Evolutionary conservation across 2,329 filamentous ascomycete species (phyloP).

Genomic region (Talaromyces islandicus): DNA sequence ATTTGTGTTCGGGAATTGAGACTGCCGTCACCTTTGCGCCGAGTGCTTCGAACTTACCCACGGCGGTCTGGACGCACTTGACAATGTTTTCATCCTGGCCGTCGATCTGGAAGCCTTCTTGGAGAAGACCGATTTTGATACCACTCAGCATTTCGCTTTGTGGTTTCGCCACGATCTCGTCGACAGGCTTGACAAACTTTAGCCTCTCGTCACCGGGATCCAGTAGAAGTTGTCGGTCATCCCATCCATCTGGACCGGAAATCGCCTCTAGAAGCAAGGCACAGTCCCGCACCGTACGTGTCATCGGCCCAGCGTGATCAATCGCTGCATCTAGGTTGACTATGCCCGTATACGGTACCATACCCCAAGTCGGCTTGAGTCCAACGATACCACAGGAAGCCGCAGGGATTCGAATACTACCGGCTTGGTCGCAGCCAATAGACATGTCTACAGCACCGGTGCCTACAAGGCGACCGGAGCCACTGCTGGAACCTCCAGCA

Average conservation of each 20-base stretch:
- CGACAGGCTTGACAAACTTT: conserved; percentile 2
- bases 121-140: conserved; percentile 2
- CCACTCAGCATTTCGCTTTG: conserved; percentile 1
- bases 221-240: conserved; percentile 19
- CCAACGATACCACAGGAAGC: conserved; percentile 29
- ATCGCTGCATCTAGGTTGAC: conserved; percentile 42
- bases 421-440: conserved; percentile 27
- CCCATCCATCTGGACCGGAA: conserved; percentile 41
- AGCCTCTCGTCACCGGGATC: background rate
- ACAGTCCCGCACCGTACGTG: conserved; percentile 31
- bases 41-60: conserved; percentile 1
- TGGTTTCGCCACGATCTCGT: conserved; percentile 1
- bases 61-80: background rate
- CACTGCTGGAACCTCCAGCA: conserved; percentile 29
- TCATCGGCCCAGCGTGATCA: conserved; percentile 44
- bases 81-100: conserved; percentile 3
- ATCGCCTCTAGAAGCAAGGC: conserved; percentile 39
- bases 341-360: conserved; percentile 46
- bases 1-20: conserved; percentile 3
- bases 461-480: conserved; percentile 24
- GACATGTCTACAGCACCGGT: conserved; percentile 34
- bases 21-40: background rate
- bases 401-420: conserved; percentile 28
- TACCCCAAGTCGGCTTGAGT: conserved; percentile 39
- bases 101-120: conserved; percentile 3